A percentile compares a stretch with the other conserved stretches of the same genome.
These are phyloP conservation scores for Neurospora intermedia DNA, from an alignment of 495 filamentous ascomycete species.

Conservation along the genomic window DNA sequence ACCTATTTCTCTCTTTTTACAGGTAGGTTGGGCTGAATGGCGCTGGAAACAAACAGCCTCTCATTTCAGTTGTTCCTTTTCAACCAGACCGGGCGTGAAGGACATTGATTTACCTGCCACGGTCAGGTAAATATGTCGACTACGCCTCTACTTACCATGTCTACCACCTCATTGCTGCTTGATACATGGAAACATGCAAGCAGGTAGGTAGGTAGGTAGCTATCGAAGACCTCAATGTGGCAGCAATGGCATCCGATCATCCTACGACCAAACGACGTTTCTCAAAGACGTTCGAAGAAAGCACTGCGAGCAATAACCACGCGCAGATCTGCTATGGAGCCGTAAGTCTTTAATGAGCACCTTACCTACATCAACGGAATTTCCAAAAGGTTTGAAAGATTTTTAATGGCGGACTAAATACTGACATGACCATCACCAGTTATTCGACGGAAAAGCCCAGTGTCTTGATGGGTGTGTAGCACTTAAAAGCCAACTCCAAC, in stretches of 20 bases:
- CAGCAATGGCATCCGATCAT: neutral
- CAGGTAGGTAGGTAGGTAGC: too few relatives aligned
- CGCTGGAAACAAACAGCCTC: too few relatives aligned
- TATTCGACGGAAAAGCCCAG: neutral
- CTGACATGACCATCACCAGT: neutral
- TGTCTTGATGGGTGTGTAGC: neutral
- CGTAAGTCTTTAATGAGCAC: neutral
- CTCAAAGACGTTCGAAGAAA: neutral
- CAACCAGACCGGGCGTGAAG: too few relatives aligned
- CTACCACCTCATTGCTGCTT: too few relatives aligned
- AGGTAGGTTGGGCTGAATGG: too few relatives aligned
- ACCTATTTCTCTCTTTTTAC: too few relatives aligned
- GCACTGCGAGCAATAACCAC: neutral
- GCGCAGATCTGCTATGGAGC: neutral
- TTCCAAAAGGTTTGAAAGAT: neutral
- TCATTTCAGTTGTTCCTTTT: too few relatives aligned
- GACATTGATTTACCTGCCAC: too few relatives aligned
- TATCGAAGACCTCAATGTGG: neutral
- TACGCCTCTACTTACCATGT: too few relatives aligned
- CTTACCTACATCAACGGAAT: neutral
- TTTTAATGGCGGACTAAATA: neutral
- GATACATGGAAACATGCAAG: too few relatives aligned
- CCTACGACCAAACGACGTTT: neutral
- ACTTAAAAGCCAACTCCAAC: neutral
- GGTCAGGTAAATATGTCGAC: too few relatives aligned